Conservation (phyloP, 768 basidiomycete genomes). For the Myochromella boudieri region DNA sequence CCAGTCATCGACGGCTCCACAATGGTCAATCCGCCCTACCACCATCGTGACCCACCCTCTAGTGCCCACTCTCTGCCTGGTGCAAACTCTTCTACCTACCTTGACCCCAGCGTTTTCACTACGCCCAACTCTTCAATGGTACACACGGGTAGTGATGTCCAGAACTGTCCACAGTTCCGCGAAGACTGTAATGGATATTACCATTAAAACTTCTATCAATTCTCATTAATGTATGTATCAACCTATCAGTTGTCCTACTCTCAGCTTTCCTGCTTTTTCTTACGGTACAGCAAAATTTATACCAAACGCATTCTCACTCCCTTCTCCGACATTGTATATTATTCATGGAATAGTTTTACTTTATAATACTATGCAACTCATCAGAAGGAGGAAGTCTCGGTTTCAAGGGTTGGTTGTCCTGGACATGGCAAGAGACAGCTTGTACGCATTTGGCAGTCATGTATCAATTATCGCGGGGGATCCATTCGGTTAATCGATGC, state of each 20-base stretch:
- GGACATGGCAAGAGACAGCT: neutral
- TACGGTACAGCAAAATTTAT: neutral
- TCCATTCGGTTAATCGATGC: too few relatives aligned
- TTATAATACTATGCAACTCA: slow-evolving; percentile 6
- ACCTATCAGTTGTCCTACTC: neutral
- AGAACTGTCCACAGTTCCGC: slow-evolving; percentile 44
- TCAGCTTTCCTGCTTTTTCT: neutral
- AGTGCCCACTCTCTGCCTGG: slow-evolving; percentile 23
- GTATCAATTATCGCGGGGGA: neutral
- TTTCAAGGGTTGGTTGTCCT: neutral
- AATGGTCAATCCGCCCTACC: slow-evolving; percentile 27
- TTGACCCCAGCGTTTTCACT: slow-evolving; percentile 23
- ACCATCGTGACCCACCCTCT: slow-evolving; percentile 27
- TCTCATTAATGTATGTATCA: neutral
- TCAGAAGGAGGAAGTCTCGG: neutral
- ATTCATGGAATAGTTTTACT: slow-evolving; percentile 9
- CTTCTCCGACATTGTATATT: neutral
- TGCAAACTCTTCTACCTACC: slow-evolving; percentile 17
- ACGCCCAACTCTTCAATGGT: slow-evolving; percentile 27
- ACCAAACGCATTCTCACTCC: slow-evolving; percentile 5
- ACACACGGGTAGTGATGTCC: slow-evolving; percentile 33
- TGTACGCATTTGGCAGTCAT: neutral
- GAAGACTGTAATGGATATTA: slow-evolving; percentile 39
- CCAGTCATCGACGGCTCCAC: slow-evolving; percentile 27
- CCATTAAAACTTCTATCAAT: slow-evolving; percentile 23